A percentile compares a stretch with the other conserved stretches of the same genome.
These are phyloP conservation scores for Microbotryomycetes sp. DNA, from an alignment of 1,284 basidiomycete species.

Conservation along the genomic window DNA sequence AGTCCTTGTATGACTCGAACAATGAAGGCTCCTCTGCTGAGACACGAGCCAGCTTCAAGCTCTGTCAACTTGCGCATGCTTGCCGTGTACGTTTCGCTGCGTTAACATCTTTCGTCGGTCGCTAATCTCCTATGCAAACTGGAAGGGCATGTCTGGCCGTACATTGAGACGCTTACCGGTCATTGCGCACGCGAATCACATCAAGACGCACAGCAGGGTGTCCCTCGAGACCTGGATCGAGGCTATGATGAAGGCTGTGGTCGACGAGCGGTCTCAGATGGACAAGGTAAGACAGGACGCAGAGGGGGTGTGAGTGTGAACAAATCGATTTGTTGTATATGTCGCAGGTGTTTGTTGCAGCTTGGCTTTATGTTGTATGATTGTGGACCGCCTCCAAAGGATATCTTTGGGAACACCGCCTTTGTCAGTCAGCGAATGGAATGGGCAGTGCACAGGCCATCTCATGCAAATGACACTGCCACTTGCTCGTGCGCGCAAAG, in stretches of 20 bases:
- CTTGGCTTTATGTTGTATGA: too few species aligned
- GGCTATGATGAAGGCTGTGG: conserved; percentile 67
- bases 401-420: too few species aligned
- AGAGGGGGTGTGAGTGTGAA: not conserved
- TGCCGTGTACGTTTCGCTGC: conserved; percentile 56
- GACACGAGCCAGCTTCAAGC: conserved; percentile 47
- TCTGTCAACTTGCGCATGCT: conserved; percentile 59
- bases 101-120: conserved; percentile 30
- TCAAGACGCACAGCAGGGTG: conserved; percentile 38
- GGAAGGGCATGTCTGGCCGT: conserved; percentile 77
- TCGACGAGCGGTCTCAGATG: conserved; percentile 37
- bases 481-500: too few species aligned
- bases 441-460: too few species aligned
- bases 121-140: conserved; percentile 35
- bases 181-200: conserved; percentile 76
- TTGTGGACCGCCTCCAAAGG: too few species aligned
- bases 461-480: too few species aligned
- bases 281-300: conserved; percentile 4
- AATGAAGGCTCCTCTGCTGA: not conserved
- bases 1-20: not conserved
- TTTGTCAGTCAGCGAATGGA: too few species aligned
- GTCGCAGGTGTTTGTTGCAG: too few species aligned
- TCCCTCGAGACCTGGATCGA: conserved; percentile 57
- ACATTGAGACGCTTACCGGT: conserved; percentile 83
- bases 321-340: too few species aligned